Evolutionary conservation across 225 moss, liverwort and hornwort species (phyloP), one percentile per base, ranked within the genome.

Genomic region (Takakia lepidozioides): DNA sequence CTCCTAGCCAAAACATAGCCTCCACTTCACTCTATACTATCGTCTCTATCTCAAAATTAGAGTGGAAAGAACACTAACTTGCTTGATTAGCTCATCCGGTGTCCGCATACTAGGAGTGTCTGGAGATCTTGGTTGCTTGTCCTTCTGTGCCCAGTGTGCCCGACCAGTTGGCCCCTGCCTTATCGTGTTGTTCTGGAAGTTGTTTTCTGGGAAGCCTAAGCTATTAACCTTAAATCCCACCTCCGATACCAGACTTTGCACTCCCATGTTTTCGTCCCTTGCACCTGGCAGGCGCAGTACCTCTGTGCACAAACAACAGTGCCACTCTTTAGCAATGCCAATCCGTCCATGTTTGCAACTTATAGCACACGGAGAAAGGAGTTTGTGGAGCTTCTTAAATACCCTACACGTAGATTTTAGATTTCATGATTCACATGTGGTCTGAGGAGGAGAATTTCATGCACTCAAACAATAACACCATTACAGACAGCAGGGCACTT

Each of bases 151-250:
- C 50, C 21, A 30, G 16, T 34, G 28, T 20, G 8, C 7, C 15
- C 32, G 50, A 29, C 32, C 18, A 11, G 18, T n/a, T 21, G 25
- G 29, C 20, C 10, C 2, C 20, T 51, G 50, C 19, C 50, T 17
- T 19, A 22, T 18, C 17, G 9, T 51, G 2, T 51, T 51, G 16
- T 51, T 34, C 16, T 51, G 29, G 10, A 16, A 34, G 3, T 8
- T 16, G 16, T 29, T 29, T 19, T 51, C 50, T 1, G 32, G 30
- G 19, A 51, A 51, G 30, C 50, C 50, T 29, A 51, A 51, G 50
- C 18, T 51, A 14, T 51, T 13, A 32, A 51, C 19, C 30, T 51
- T 51, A 32, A 34, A 51, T 15, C 50, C 50, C 50, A 21, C 29
- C 5, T 17, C 32, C 20, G 50, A n/a, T 19, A 16, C 29, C 50